Conservation (phyloP, 2,329 filamentous ascomycete species). For the Calonectria leucothoes region DNA sequence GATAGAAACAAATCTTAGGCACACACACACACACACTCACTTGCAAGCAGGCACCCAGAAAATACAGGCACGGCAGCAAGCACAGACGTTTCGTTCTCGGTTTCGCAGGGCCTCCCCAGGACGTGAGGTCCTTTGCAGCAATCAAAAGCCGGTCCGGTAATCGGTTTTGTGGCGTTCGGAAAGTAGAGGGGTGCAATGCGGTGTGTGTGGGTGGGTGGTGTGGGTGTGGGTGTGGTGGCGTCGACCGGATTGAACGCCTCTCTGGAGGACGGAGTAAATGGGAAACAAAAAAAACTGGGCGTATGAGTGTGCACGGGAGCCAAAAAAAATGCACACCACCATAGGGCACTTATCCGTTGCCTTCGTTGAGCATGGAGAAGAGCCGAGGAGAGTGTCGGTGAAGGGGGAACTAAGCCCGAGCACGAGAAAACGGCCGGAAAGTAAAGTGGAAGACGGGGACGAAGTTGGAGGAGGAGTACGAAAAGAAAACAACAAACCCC, state of each 20-base stretch:
- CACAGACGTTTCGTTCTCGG: constrained; percentile 1
- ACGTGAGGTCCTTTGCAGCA: background rate
- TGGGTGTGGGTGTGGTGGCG: background rate
- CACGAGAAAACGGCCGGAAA: background rate
- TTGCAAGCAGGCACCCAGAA: background rate
- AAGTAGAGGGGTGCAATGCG: background rate
- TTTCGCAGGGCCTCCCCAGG: background rate
- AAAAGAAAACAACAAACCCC: background rate
- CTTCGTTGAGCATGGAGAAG: no score
- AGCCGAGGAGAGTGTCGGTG: constrained; percentile 19
- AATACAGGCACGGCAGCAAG: background rate
- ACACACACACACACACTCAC: background rate
- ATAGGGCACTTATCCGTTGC: no score
- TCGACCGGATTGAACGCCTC: background rate
- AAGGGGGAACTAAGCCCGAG: background rate
- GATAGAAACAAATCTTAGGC: background rate
- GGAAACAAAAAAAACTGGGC: background rate
- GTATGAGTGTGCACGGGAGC: background rate
- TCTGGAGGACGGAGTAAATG: background rate
- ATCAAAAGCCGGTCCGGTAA: constrained; percentile 8
- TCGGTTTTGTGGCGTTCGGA: constrained; percentile 12
- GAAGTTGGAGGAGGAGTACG: background rate
- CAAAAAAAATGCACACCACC: no score
- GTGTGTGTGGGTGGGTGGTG: background rate
- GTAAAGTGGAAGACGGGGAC: background rate